Evolutionary conservation across 768 basidiomycete species (phyloP).

Genomic region (Lactarius hatsudake): DNA sequence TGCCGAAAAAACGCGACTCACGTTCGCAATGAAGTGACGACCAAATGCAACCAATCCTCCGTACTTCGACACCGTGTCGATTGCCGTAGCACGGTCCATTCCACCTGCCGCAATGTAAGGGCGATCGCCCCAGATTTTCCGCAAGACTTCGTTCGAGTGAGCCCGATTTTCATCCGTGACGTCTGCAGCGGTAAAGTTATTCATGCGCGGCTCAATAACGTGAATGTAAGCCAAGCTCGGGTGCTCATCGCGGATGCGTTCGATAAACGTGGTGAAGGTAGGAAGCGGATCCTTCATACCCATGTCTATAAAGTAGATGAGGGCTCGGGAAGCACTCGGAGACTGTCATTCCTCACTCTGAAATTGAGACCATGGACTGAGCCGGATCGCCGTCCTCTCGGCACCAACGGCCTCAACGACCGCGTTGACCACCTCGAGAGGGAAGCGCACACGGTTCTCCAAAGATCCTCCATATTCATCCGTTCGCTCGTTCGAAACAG

Average conservation of each 20-base stretch:
- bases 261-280: slow-evolving; percentile 5
- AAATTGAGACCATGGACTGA: slow-evolving; percentile 36
- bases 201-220: neutral
- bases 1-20: slow-evolving; percentile 1
- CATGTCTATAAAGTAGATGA: slow-evolving; percentile 9
- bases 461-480: slow-evolving; percentile 48
- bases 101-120: slow-evolving; percentile 13
- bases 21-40: slow-evolving; percentile 19
- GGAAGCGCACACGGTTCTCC: slow-evolving; percentile 44
- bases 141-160: neutral
- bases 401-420: slow-evolving; percentile 39
- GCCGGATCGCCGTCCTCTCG: slow-evolving; percentile 38
- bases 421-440: slow-evolving; percentile 39
- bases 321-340: neutral
- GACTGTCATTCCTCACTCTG: slow-evolving; percentile 28
- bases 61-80: slow-evolving; percentile 5
- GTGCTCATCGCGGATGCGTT: slow-evolving; percentile 8
- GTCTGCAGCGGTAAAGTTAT: neutral
- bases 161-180: neutral
- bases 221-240: slow-evolving; percentile 19
- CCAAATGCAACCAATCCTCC: slow-evolving; percentile 18
- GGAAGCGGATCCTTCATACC: slow-evolving; percentile 20
- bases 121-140: slow-evolving; percentile 1
- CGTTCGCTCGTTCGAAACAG: slow-evolving; percentile 37
- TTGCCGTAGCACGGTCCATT: slow-evolving; percentile 14